phyloP scores from a whole-genome alignment of 2,329 filamentous ascomycete genomes.

The Aspergillus pseudonomiae region DNA sequence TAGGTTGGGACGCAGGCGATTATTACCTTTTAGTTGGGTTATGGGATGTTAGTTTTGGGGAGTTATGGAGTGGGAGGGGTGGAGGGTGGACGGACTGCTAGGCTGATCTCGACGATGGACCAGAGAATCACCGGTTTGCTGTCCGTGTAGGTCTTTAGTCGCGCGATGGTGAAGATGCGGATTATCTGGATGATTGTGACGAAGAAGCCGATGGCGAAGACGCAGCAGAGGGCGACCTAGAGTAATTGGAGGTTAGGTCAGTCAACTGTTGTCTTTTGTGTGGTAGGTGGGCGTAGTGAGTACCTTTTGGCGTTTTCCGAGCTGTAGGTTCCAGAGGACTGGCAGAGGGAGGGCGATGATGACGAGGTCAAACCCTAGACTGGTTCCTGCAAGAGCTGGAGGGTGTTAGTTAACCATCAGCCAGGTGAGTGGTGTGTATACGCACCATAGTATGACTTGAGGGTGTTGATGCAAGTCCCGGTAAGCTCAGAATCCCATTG shows the following conservation, averaged over 20 bases:
- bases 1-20: constrained; percentile 49
- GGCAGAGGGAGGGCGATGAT: constrained; percentile 31
- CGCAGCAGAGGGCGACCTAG: constrained; percentile 44
- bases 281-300: not conserved
- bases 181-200: constrained; percentile 56
- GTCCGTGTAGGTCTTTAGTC: constrained; percentile 50
- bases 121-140: constrained; percentile 48
- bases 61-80: not conserved
- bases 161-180: constrained; percentile 54
- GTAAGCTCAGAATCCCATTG: constrained; percentile 48
- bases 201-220: constrained; percentile 56
- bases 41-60: not conserved
- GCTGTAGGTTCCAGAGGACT: constrained; percentile 24
- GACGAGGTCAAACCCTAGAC: constrained; percentile 26
- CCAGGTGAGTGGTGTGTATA: not conserved
- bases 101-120: constrained; percentile 51
- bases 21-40: constrained; percentile 31
- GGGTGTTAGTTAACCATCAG: not conserved
- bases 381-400: constrained; percentile 22
- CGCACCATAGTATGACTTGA: constrained; percentile 51
- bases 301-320: constrained; percentile 23
- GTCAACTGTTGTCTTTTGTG: rapidly evolving
- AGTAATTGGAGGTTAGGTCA: not conserved
- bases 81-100: constrained; percentile 36
- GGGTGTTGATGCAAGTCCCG: constrained; percentile 43